Percentiles rank a stretch among this genome's conserved stretches.
These are phyloP conservation scores for Aurifilum marmelostoma DNA, from an alignment of 2,329 filamentous ascomycete genomes.

Conservation along the genomic window DNA sequence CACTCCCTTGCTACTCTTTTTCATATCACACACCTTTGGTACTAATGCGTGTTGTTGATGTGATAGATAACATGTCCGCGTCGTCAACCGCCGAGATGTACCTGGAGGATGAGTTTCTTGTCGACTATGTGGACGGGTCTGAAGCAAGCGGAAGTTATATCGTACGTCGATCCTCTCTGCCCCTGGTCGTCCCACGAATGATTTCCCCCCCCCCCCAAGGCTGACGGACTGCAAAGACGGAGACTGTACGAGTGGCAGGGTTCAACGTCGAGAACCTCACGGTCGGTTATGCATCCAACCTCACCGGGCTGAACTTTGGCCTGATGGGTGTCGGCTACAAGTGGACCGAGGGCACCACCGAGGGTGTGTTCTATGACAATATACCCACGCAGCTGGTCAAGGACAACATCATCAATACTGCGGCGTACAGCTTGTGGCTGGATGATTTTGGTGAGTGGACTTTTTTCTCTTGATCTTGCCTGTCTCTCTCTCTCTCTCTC, in stretches of 20 bases:
- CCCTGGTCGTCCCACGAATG: neutral
- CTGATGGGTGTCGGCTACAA: conserved; percentile 7
- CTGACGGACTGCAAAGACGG: neutral
- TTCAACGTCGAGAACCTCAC: neutral
- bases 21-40: too few species aligned
- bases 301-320: neutral
- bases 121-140: neutral
- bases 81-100: conserved; percentile 1
- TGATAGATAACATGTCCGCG: neutral
- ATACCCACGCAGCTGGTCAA: neutral
- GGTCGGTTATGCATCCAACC: neutral
- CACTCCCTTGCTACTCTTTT: too few species aligned
- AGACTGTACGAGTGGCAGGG: neutral
- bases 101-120: neutral
- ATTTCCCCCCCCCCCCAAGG: too few species aligned
- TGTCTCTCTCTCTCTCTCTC: too few species aligned
- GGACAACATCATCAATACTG: neutral
- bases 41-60: neutral
- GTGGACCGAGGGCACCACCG: neutral
- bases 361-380: neutral
- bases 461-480: too few species aligned
- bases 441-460: conserved; percentile 4
- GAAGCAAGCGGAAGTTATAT: conserved; percentile 4
- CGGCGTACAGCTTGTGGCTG: conserved; percentile 13
- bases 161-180: neutral